Evolutionary conservation across 164 flowering plant species (phyloP), one percentile per base, ranked within the genome.

Genomic region (Chimonanthus praecox): DNA sequence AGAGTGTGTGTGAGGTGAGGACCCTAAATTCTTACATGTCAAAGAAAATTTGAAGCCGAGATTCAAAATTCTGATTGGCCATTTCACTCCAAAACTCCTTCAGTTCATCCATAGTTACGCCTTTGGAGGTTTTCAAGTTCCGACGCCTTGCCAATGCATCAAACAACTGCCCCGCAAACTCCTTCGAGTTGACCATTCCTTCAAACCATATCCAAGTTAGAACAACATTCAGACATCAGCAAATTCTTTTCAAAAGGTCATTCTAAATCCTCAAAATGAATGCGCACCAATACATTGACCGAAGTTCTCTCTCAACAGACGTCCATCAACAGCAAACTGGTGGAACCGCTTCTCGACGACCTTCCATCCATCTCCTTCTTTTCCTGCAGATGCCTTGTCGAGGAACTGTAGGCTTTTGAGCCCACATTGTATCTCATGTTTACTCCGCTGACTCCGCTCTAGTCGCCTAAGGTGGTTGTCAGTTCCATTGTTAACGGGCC

Each of bases 161-260:
- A 69, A 84, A 90, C 54, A 93, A 71, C 78, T 90, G 92, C 33
- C 72, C 85, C 0, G 99, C 94, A 71, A 95, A 93, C 69, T 91
- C 97, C 78, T 83, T 88, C 0, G 94, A 86, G 18, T 91, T 92
- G 54, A 88, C 92, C 96, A 95, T 88, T 54, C 99, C 99, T 95
- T 54, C 21, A 68, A 69, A 69, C 47, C 7, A n/a, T 20, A 48
- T 11, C 20, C 51, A 6, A 47, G 16, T 47, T 48, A 6, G 16
- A 21, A 20, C 13, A 68, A 47, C 70, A 8, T 6, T 20, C 20
- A 47, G 21, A n/a, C 4, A 3, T 6, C 2, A 9, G 50, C 21
- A 16, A 47, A 68, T 20, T 68, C 2, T 6, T 16, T 68, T 46
- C 46, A 48, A 66, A 63, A 4, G 3, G 45, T 33, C 2, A 15